Evolutionary conservation across 2,329 filamentous ascomycete genomes (phyloP).

Genomic region (Magnaporthiopsis incrustans): DNA sequence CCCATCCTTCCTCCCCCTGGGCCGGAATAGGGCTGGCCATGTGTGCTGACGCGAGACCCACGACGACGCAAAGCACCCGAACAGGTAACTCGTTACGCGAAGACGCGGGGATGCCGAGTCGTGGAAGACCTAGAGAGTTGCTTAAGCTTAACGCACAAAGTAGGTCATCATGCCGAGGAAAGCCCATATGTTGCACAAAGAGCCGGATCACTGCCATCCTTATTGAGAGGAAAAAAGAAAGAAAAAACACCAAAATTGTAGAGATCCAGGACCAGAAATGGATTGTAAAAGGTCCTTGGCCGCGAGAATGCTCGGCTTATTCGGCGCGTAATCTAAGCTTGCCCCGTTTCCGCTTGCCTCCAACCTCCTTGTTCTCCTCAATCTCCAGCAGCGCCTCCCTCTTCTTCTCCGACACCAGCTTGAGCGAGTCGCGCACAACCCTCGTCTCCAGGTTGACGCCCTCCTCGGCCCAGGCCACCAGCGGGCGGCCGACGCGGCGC

Average conservation of each 20-base stretch:
- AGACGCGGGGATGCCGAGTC: background rate
- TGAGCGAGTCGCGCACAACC: conserved; percentile 76
- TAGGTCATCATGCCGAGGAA: no score
- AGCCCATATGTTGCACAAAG: no score
- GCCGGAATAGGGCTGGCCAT: background rate
- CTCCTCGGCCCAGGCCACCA: conserved; percentile 82
- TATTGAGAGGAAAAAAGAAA: no score
- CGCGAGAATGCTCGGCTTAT: background rate
- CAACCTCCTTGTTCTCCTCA: conserved; percentile 84
- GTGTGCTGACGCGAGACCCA: background rate
- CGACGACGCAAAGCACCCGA: background rate
- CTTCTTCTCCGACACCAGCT: conserved; percentile 92
- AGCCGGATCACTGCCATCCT: no score
- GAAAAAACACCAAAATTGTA: no score
- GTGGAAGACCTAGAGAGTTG: background rate
- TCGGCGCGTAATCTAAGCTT: conserved; percentile 45
- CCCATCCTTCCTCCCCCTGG: background rate
- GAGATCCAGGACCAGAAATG: no score
- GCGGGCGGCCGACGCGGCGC: conserved; percentile 65
- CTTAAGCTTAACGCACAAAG: background rate
- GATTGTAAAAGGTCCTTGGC: background rate
- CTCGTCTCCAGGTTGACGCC: conserved; percentile 90
- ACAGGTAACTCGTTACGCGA: background rate
- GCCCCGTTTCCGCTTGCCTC: conserved; percentile 66
- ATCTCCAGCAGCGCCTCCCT: conserved; percentile 84